A percentile compares a stretch with the other conserved stretches of the same genome.
Conservation (phyloP, 306 rosid genomes). For the Oemleria cerasiformis region DNA sequence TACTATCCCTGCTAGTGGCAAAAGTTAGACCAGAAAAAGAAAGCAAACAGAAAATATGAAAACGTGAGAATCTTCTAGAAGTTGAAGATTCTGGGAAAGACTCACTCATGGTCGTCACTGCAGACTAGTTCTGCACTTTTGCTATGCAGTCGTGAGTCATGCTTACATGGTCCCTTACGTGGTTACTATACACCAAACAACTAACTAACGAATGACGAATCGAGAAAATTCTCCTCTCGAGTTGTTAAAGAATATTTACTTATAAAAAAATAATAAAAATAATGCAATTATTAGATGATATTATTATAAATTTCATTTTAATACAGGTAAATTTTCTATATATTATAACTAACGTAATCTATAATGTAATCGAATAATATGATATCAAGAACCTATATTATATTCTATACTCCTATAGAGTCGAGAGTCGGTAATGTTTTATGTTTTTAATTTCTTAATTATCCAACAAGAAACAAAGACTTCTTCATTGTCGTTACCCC, state of each 20-base stretch:
- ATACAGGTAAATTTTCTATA: no score
- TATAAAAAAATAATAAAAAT: no score
- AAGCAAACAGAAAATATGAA: not conserved
- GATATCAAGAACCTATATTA: no score
- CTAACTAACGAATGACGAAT: not conserved
- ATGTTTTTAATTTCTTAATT: conserved; percentile 14
- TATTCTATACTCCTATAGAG: no score
- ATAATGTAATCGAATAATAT: no score
- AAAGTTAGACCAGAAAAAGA: not conserved
- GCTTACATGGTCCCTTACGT: conserved; percentile 26
- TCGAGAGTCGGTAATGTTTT: not conserved
- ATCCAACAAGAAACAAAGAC: conserved; percentile 34
- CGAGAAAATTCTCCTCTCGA: no score
- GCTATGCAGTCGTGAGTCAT: conserved; percentile 24
- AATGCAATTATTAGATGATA: no score
- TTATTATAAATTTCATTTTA: no score
- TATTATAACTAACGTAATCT: no score
- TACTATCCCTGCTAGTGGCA: not conserved
- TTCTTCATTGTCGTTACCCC: conserved; percentile 7
- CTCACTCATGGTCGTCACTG: conserved; percentile 8
- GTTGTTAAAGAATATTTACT: no score
- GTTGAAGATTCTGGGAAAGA: conserved; percentile 25
- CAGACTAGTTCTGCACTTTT: conserved; percentile 15
- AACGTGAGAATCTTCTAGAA: conserved; percentile 31
- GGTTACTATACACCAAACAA: conserved; percentile 38